Evolutionary conservation across 2,329 filamentous ascomycete species (phyloP).

Genomic region (Niveomyces coronatus): DNA sequence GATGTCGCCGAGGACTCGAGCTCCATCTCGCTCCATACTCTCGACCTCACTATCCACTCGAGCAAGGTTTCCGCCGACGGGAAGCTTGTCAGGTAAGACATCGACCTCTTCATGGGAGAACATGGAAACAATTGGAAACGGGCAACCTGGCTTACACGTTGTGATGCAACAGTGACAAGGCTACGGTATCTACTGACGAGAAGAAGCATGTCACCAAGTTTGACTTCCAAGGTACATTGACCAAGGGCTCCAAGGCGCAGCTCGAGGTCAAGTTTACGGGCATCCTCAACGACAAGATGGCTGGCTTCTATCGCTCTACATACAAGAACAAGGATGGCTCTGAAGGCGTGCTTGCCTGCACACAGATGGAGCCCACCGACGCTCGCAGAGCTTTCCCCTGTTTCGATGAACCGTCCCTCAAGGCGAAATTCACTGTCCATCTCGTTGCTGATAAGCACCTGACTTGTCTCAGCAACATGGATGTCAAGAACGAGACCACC

Average conservation of each 20-base stretch:
- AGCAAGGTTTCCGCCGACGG: slow-evolving; percentile 37
- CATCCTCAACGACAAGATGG: slow-evolving; percentile 86
- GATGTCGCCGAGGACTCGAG: slow-evolving; percentile 77
- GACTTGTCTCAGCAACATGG: slow-evolving; percentile 96
- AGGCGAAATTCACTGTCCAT: slow-evolving; percentile 86
- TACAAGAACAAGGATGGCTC: slow-evolving; percentile 77
- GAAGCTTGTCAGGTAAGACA: slow-evolving; percentile 34
- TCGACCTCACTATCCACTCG: slow-evolving; percentile 76
- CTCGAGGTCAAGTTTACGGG: slow-evolving; percentile 56
- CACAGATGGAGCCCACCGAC: slow-evolving; percentile 95
- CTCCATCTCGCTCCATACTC: slow-evolving; percentile 77
- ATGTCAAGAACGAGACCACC: slow-evolving; percentile 70
- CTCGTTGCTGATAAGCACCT: slow-evolving; percentile 82
- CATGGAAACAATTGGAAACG: slow-evolving; percentile 6
- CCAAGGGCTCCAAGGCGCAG: slow-evolving; percentile 66
- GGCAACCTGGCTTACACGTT: no score
- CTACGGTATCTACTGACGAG: slow-evolving; percentile 62
- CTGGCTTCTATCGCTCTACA: slow-evolving; percentile 91
- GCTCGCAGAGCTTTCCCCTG: slow-evolving; percentile 88
- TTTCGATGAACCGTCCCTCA: slow-evolving; percentile 91
- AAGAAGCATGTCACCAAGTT: slow-evolving; percentile 74
- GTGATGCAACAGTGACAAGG: slow-evolving; percentile 21
- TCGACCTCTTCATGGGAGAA: slow-evolving; percentile 13
- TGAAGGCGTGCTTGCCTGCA: slow-evolving; percentile 74
- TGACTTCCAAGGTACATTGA: slow-evolving; percentile 61